A percentile compares a stretch with the other conserved stretches of the same genome.
Evolutionary conservation across 306 rosid species (phyloP).

Genomic region (Cicer cuneatum): DNA sequence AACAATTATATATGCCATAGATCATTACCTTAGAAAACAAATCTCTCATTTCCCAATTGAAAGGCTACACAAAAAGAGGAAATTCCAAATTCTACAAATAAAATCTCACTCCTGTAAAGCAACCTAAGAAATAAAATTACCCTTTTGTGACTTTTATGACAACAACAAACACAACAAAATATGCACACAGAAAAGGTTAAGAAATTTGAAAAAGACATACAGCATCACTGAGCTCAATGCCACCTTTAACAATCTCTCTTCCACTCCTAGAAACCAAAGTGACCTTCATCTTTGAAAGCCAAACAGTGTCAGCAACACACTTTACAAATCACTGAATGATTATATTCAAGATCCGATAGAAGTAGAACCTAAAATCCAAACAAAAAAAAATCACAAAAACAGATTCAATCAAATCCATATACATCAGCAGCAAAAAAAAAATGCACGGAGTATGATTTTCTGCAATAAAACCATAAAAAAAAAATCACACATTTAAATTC

Average conservation of each 20-base stretch:
- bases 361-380: conserved; percentile 1
- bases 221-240: conserved; percentile 73
- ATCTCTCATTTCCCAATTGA: conserved; percentile 6
- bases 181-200: not conserved
- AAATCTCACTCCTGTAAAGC: conserved; percentile 22
- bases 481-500: not conserved
- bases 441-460: not conserved
- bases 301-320: conserved; percentile 40
- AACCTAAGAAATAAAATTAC: conserved; percentile 21
- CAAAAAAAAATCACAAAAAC: not conserved
- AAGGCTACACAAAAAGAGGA: not conserved
- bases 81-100: not conserved
- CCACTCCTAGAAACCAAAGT: conserved; percentile 81
- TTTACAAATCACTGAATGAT: conserved; percentile 23
- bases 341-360: conserved; percentile 46
- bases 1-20: conserved; percentile 30
- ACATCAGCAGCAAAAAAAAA: not conserved
- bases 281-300: conserved; percentile 71
- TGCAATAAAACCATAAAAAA: not conserved
- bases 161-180: not conserved
- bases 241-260: conserved; percentile 81
- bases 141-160: conserved; percentile 11
- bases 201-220: conserved; percentile 54
- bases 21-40: conserved; percentile 37
- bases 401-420: conserved; percentile 37